Conservation (phyloP, 2,329 filamentous ascomycete species). For the Cladophialophora bantiana region DNA sequence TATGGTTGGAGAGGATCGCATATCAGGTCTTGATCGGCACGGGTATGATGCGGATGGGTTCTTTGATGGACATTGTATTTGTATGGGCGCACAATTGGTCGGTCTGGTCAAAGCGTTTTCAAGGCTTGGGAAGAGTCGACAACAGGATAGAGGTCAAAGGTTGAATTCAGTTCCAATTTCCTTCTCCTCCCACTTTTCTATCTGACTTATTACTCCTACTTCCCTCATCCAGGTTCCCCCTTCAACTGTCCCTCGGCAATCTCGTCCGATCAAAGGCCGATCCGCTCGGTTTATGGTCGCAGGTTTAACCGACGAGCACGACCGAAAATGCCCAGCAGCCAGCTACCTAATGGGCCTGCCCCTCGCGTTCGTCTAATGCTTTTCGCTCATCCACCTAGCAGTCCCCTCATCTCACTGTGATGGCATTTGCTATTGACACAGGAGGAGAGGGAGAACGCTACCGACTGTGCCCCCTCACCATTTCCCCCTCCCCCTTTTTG, state of each 20-base stretch:
- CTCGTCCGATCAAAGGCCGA: conserved; percentile 7
- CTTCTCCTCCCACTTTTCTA: not conserved
- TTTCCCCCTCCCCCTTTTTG: no score
- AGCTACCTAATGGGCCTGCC: no score
- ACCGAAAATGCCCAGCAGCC: no score
- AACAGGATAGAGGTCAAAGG: not conserved
- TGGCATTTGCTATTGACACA: no score
- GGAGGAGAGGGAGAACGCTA: no score
- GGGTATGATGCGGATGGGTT: not conserved
- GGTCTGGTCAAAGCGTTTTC: not conserved
- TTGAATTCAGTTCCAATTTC: not conserved
- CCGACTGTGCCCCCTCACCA: no score
- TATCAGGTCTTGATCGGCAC: not conserved
- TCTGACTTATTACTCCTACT: not conserved
- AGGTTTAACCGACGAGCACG: not conserved
- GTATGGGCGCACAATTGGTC: not conserved
- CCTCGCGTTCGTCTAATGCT: no score
- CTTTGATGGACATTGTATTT: conserved; percentile 1
- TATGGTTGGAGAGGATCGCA: not conserved
- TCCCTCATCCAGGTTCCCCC: not conserved
- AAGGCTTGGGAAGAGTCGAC: not conserved
- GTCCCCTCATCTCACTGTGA: no score
- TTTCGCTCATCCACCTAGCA: no score
- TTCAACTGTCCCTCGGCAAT: conserved; percentile 8
- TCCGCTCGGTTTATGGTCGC: not conserved